Evolutionary conservation across 2,329 filamentous ascomycete species (phyloP).

Genomic region (Ophioceras dolichostomum): DNA sequence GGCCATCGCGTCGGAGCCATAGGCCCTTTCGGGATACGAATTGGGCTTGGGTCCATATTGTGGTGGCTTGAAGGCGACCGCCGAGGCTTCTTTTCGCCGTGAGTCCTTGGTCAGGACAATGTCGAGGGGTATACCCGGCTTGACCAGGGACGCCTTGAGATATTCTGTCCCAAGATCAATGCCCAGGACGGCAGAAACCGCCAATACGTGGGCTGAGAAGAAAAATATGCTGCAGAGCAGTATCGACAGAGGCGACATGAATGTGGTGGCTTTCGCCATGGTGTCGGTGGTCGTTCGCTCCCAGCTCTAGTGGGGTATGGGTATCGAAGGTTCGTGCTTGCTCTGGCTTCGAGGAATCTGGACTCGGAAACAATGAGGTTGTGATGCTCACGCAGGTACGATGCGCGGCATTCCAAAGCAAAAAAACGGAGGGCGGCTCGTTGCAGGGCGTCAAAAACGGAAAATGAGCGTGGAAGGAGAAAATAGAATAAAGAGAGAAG

Average conservation of each 20-base stretch:
- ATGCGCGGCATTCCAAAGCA: too few species aligned
- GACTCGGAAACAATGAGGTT: too few species aligned
- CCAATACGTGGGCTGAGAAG: conserved; percentile 35
- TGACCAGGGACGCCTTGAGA: conserved; percentile 91
- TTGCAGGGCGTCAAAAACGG: not conserved
- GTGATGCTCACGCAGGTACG: too few species aligned
- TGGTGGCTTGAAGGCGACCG: conserved; percentile 87
- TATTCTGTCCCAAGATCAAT: conserved; percentile 94
- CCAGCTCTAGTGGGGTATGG: too few species aligned
- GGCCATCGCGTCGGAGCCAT: conserved; percentile 84
- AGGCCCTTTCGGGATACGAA: conserved; percentile 74
- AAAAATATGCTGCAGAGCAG: conserved; percentile 26
- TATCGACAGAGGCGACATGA: conserved; percentile 21
- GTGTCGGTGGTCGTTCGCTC: conserved; percentile 10
- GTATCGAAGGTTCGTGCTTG: not conserved
- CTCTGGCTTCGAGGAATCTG: too few species aligned
- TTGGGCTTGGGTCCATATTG: conserved; percentile 49
- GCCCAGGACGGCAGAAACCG: conserved; percentile 66
- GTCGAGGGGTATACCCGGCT: conserved; percentile 92
- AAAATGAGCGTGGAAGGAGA: not conserved
- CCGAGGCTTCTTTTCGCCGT: conserved; percentile 85
- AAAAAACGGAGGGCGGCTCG: too few species aligned
- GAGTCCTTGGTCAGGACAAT: conserved; percentile 98
- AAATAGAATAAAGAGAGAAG: not conserved
- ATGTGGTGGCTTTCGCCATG: conserved; percentile 24